These are phyloP conservation scores for Fusarium sp. DNA, from an alignment of 2,329 filamentous ascomycete species.

Conservation along the genomic window DNA sequence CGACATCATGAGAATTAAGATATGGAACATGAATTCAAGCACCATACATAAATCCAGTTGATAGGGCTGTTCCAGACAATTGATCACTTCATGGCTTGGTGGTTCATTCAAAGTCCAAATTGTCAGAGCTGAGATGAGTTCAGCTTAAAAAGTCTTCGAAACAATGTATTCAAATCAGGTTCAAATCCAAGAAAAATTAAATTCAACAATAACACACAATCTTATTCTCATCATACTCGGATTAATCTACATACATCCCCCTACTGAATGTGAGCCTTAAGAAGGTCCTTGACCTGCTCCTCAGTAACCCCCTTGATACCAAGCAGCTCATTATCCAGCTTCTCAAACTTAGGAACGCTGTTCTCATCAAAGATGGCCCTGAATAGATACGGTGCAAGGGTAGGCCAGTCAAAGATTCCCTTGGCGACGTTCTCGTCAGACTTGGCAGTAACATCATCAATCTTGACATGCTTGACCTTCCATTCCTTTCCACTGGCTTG, in stretches of 20 bases:
- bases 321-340: constrained; percentile 58
- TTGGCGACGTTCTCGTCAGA: constrained; percentile 48
- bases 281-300: constrained; percentile 51
- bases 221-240: background rate
- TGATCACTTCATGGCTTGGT: too few relatives aligned
- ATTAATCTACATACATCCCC: fast-evolving
- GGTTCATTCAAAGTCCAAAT: too few relatives aligned
- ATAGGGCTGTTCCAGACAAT: too few relatives aligned
- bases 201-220: background rate
- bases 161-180: too few relatives aligned
- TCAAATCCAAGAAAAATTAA: too few relatives aligned
- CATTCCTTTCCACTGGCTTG: constrained; percentile 59
- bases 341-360: constrained; percentile 50
- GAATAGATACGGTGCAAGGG: constrained; percentile 49
- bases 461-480: constrained; percentile 54
- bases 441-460: constrained; percentile 44
- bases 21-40: too few relatives aligned
- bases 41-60: background rate
- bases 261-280: constrained; percentile 39
- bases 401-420: constrained; percentile 45
- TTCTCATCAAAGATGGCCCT: constrained; percentile 47
- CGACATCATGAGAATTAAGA: too few relatives aligned
- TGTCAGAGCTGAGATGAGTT: too few relatives aligned
- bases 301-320: constrained; percentile 57
- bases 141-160: too few relatives aligned